phyloP scores from a whole-genome alignment of 2,329 filamentous ascomycete species.

The Bipolaris sorokiniana region DNA sequence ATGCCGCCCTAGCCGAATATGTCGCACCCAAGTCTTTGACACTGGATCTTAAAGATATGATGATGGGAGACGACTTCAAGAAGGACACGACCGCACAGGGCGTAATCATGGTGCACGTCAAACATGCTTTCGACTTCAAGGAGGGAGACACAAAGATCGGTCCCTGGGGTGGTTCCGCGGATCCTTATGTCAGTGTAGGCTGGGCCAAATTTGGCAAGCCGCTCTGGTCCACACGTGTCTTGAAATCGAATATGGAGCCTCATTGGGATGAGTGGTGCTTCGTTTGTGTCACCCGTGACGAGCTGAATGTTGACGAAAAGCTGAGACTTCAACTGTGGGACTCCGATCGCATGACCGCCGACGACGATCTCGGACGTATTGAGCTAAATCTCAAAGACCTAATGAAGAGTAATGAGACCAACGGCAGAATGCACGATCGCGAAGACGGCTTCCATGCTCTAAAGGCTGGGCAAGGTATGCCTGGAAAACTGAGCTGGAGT shows the following conservation, averaged over 20 bases:
- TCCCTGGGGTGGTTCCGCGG: conserved; percentile 65
- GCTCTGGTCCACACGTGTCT: conserved; percentile 69
- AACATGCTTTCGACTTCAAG: conserved; percentile 72
- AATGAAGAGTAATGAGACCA: conserved; percentile 65
- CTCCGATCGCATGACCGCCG: conserved; percentile 72
- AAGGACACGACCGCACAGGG: conserved; percentile 72
- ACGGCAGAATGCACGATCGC: conserved; percentile 67
- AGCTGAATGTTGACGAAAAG: conserved; percentile 73
- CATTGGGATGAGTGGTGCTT: conserved; percentile 73
- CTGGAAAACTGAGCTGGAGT: conserved; percentile 71
- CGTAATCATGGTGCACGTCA: conserved; percentile 69
- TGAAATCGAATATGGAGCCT: conserved; percentile 70
- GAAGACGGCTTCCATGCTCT: conserved; percentile 70
- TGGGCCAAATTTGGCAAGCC: conserved; percentile 81
- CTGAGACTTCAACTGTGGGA: conserved; percentile 77
- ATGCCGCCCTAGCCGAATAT: conserved; percentile 75
- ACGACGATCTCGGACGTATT: conserved; percentile 76
- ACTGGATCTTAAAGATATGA: conserved; percentile 76
- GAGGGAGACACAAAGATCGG: conserved; percentile 70
- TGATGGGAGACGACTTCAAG: conserved; percentile 79
- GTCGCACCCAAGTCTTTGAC: conserved; percentile 78
- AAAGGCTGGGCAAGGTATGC: conserved; percentile 70
- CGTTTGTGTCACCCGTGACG: conserved; percentile 72
- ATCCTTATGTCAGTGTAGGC: conserved; percentile 73
- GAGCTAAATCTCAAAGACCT: conserved; percentile 70